These are phyloP conservation scores for Lactarius vividus DNA, from an alignment of 768 basidiomycete genomes.

Conservation along the genomic window DNA sequence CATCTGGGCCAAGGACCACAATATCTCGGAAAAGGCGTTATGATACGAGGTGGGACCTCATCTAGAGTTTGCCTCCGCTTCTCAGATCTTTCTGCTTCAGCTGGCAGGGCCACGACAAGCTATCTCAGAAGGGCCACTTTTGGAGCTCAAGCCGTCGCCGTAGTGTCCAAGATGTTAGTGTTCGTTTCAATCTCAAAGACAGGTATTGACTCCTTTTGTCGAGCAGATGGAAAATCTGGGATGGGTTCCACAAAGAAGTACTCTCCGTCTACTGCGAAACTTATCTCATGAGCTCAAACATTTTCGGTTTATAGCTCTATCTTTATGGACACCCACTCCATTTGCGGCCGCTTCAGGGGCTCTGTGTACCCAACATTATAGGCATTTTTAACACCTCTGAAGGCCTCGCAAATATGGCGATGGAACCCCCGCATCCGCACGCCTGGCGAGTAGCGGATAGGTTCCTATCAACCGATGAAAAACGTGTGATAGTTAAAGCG, in stretches of 20 bases:
- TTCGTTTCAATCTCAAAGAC: neutral
- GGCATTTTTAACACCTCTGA: conserved; percentile 44
- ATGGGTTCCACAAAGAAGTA: conserved; percentile 26
- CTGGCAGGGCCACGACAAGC: conserved; percentile 23
- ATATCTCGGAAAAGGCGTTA: conserved; percentile 21
- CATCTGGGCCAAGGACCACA: conserved; percentile 11
- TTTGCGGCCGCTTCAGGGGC: conserved; percentile 51
- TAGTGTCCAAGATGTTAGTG: conserved; percentile 20
- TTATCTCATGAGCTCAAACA: conserved; percentile 6
- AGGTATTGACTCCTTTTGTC: neutral
- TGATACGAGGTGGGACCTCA: conserved; percentile 21
- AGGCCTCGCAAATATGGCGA: conserved; percentile 41
- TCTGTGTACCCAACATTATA: conserved; percentile 53
- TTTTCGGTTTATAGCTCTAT: conserved; percentile 42
- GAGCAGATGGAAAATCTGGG: conserved; percentile 24
- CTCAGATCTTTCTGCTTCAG: neutral
- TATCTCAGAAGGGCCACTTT: conserved; percentile 21
- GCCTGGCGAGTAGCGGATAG: conserved; percentile 61
- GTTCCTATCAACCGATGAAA: conserved; percentile 52
- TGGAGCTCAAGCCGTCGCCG: conserved; percentile 13
- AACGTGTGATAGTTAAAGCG: conserved; percentile 50
- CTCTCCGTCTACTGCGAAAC: neutral
- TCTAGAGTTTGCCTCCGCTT: neutral
- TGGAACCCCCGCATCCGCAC: conserved; percentile 54
- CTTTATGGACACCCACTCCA: conserved; percentile 48